phyloP scores from a whole-genome alignment of 306 rosid species.

The Bauhinia variegata region DNA sequence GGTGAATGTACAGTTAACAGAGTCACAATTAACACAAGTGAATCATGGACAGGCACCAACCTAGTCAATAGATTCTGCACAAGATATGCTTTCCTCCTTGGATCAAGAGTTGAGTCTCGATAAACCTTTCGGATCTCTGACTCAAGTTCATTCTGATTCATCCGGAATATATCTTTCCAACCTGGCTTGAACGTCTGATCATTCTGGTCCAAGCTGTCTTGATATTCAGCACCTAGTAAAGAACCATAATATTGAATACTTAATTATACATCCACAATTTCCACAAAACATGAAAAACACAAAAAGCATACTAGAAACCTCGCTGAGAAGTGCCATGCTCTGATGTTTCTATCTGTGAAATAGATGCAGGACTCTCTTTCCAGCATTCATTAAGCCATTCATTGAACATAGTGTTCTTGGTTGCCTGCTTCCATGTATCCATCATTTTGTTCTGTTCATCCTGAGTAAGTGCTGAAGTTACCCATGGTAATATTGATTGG shows the following conservation, averaged over 20 bases:
- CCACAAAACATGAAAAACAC: constrained; percentile 29
- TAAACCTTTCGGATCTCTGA: constrained; percentile 97
- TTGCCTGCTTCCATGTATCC: constrained; percentile 99
- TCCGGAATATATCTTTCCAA: constrained; percentile 99
- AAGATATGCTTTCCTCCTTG: constrained; percentile 96
- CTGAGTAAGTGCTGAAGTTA: constrained; percentile 95
- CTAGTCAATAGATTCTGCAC: constrained; percentile 99
- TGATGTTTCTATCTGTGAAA: constrained; percentile 51
- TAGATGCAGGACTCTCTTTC: constrained; percentile 79
- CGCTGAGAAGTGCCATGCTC: constrained; percentile 58
- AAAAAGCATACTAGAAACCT: constrained; percentile 53
- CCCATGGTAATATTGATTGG: constrained; percentile 99
- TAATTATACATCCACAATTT: constrained; percentile 25
- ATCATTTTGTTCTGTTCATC: constrained; percentile 97
- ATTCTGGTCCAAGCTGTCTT: constrained; percentile 81
- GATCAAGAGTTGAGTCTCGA: constrained; percentile 93
- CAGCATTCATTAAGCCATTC: constrained; percentile 97
- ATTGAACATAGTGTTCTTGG: constrained; percentile 98
- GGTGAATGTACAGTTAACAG: constrained; percentile 27
- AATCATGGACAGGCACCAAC: constrained; percentile 46
- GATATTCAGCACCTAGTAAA: constrained; percentile 65
- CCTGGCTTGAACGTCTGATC: constrained; percentile 99
- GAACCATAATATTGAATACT: constrained; percentile 33
- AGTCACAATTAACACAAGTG: constrained; percentile 25
- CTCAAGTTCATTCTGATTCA: constrained; percentile 97